Percentiles rank a stretch among this genome's conserved stretches.
These are phyloP conservation scores for Diaporthe australafricana DNA, from an alignment of 2,329 filamentous ascomycete species.

Conservation along the genomic window DNA sequence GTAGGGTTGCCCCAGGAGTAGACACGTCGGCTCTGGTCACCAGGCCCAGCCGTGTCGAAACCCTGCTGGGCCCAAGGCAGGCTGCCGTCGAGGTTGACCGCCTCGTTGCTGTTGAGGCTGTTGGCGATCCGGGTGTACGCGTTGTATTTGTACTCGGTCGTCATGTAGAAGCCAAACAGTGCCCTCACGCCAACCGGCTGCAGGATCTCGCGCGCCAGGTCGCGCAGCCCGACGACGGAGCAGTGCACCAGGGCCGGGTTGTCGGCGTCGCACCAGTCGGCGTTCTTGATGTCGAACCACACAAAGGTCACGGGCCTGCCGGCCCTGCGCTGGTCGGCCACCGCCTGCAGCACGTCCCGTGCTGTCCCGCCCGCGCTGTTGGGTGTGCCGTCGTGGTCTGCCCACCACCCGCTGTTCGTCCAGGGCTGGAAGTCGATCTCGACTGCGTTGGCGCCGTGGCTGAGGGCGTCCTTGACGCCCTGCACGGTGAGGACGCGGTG, in stretches of 20 bases:
- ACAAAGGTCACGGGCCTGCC: not conserved
- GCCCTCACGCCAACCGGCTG: slow-evolving; percentile 1
- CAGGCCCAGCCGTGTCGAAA: not conserved
- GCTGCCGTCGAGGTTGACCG: not conserved
- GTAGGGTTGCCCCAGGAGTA: not conserved
- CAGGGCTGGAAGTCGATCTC: not conserved
- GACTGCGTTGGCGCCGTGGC: not conserved
- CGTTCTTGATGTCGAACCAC: not conserved
- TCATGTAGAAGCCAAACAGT: not conserved
- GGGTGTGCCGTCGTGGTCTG: not conserved
- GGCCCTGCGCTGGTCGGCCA: slow-evolving; percentile 1
- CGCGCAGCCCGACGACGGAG: not conserved
- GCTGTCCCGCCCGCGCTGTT: not conserved
- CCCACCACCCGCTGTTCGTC: not conserved
- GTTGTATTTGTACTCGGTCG: not conserved
- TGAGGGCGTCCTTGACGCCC: not conserved
- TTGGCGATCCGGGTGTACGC: not conserved
- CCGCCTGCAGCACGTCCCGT: not conserved
- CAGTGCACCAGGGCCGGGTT: not conserved
- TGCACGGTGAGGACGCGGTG: not conserved
- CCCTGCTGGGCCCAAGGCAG: not conserved
- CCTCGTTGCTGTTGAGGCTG: not conserved
- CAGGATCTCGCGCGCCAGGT: not conserved
- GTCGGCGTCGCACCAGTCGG: slow-evolving; percentile 6
- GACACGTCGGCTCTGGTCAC: not conserved